A percentile compares a stretch with the other conserved stretches of the same genome.
Evolutionary conservation across 176 grass and related monocot genomes (phyloP).

Genomic region (Rhynchospora breviuscula): DNA sequence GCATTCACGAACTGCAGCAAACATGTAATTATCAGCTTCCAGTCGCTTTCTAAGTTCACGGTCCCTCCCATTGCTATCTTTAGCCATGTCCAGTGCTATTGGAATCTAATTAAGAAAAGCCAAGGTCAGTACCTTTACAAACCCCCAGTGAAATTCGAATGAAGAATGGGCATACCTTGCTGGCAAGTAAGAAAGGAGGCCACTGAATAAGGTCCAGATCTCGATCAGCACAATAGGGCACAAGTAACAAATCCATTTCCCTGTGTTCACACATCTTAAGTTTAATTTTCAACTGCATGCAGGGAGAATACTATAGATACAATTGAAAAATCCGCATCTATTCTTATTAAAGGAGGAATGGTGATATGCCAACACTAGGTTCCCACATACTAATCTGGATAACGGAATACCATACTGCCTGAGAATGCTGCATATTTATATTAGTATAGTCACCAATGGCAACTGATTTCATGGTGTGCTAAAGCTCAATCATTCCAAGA

Average conservation of each 20-base stretch:
- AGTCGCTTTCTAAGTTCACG: constrained; percentile 81
- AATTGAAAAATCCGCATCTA: background rate
- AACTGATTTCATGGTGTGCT: background rate
- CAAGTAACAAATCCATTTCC: constrained; percentile 88
- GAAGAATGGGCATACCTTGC: constrained; percentile 45
- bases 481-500: background rate
- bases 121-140: constrained; percentile 15
- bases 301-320: background rate
- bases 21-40: constrained; percentile 60
- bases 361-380: background rate
- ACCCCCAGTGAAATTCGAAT: constrained; percentile 6
- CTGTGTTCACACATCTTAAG: constrained; percentile 24
- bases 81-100: constrained; percentile 94
- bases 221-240: constrained; percentile 77
- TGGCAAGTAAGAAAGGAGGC: constrained; percentile 97
- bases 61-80: constrained; percentile 82
- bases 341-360: background rate
- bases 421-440: too few species aligned
- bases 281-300: background rate
- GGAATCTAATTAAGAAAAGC: constrained; percentile 55
- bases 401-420: background rate
- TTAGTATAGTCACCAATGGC: background rate
- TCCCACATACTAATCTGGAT: background rate
- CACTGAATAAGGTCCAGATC: constrained; percentile 80
- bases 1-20: constrained; percentile 82